phyloP scores from a whole-genome alignment of 495 filamentous ascomycete species.

The Schizothecium vesticola region DNA sequence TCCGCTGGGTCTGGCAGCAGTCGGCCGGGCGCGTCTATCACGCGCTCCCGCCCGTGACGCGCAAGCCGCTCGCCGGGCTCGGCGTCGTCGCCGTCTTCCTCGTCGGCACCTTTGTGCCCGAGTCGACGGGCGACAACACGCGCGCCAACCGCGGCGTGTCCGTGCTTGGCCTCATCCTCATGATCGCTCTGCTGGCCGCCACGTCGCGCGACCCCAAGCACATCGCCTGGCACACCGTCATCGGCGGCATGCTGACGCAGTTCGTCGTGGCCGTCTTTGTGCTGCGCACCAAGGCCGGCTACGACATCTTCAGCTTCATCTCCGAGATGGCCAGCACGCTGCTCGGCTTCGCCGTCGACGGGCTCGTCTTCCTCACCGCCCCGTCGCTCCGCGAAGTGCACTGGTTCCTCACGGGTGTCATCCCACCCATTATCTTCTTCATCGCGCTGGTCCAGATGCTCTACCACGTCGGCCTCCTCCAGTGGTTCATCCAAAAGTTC shows the following conservation, averaged over 20 bases:
- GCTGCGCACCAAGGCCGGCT: slow-evolving; percentile 66
- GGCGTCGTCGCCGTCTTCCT: slow-evolving; percentile 64
- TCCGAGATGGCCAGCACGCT: slow-evolving; percentile 62
- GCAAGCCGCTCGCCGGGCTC: slow-evolving; percentile 53
- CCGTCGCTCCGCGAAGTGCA: slow-evolving; percentile 32
- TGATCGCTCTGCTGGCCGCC: slow-evolving; percentile 57
- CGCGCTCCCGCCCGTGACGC: slow-evolving; percentile 56
- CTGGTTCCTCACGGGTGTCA: slow-evolving; percentile 68
- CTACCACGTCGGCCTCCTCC: slow-evolving; percentile 70
- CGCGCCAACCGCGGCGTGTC: slow-evolving; percentile 72
- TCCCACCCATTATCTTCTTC: slow-evolving; percentile 91
- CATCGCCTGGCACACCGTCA: slow-evolving; percentile 84
- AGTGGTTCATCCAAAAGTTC: slow-evolving; percentile 84
- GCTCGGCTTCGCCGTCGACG: slow-evolving; percentile 64
- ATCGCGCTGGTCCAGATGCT: slow-evolving; percentile 77
- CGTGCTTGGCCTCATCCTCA: slow-evolving; percentile 72
- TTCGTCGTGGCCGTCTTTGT: slow-evolving; percentile 88
- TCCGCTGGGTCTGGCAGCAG: slow-evolving; percentile 59
- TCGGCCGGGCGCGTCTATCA: slow-evolving; percentile 50
- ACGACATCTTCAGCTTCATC: slow-evolving; percentile 85
- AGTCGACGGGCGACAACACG: slow-evolving; percentile 67
- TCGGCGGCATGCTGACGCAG: slow-evolving; percentile 77
- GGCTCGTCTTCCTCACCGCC: slow-evolving; percentile 65
- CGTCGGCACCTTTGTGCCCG: slow-evolving; percentile 66
- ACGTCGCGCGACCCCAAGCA: slow-evolving; percentile 66